Percentiles rank a stretch among this genome's conserved stretches.
Evolutionary conservation across 805 yeast genomes (phyloP).

Genomic region (Cyberlindnera meyerae): DNA sequence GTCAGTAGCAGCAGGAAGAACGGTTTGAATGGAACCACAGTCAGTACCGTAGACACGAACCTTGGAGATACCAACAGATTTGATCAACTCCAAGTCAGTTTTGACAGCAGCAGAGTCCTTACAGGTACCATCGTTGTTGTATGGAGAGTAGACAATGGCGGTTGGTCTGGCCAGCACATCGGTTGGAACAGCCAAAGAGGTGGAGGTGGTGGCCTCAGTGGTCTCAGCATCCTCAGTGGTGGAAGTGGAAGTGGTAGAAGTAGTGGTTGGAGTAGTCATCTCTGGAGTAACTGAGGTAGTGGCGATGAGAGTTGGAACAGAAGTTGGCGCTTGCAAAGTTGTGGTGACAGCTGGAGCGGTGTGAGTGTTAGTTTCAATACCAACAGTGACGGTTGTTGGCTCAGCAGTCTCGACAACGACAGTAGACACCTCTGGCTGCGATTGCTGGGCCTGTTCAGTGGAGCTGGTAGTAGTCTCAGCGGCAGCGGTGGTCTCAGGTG

Average conservation of each 20-base stretch:
- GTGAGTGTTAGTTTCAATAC: conserved; percentile 16
- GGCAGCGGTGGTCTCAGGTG: conserved; percentile 14
- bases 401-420: conserved; percentile 10
- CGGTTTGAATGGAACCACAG: conserved; percentile 63
- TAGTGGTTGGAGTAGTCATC: conserved; percentile 7
- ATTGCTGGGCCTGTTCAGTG: too few relatives aligned
- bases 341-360: conserved; percentile 19
- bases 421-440: conserved; percentile 14
- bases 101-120: conserved; percentile 51
- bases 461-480: conserved; percentile 18
- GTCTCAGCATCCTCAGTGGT: conserved; percentile 9
- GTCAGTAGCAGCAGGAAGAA: conserved; percentile 52
- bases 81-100: conserved; percentile 55
- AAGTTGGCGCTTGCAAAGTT: conserved; percentile 20
- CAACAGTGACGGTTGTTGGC: conserved; percentile 24
- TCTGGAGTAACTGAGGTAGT: conserved; percentile 4
- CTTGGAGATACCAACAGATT: conserved; percentile 54
- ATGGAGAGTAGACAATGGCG: conserved; percentile 75
- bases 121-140: conserved; percentile 62
- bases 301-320: conserved; percentile 14
- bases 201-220: conserved; percentile 19
- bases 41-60: conserved; percentile 86
- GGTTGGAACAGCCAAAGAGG: conserved; percentile 28
- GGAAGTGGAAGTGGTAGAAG: conserved; percentile 16
- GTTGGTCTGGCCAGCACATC: conserved; percentile 40